Evolutionary conservation across 2,329 filamentous ascomycete genomes (phyloP), one percentile per base, ranked within the genome.

Genomic region (Colletotrichum sublineola): DNA sequence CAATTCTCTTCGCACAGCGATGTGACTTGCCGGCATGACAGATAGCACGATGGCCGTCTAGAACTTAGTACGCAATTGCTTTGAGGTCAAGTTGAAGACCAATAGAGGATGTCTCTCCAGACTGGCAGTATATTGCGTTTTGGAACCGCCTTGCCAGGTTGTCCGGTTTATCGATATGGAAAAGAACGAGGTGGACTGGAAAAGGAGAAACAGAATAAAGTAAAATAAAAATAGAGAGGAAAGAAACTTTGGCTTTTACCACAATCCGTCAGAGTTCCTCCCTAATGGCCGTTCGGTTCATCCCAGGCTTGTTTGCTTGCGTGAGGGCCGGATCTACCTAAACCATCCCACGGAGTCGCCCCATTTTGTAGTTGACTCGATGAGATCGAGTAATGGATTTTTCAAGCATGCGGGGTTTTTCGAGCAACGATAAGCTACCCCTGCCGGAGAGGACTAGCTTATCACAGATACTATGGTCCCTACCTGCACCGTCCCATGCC

Each of bases 311-410:
- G 14, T 33, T 11, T 38, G 5, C 8, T 33, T n/a, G 44, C 18
- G 42, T 44, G 44, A 53, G 53, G 52, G 53, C 42, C 4, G 14
- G 56, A 29, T 48, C 68, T 31, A 31, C 42, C 62, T 44, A 48
- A 42, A 62, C 33, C 56, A 42, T 66, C 61, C 62, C 60, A 50
- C 42, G 20, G 20, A 60, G n/a, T 44, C 52, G 44, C 55, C n/a
- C 52, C 29, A 48, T 62, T 70, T 60, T 44, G 67, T 48, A 36
- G 67, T 76, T 76, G 74, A 77, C 75, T 76, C 75, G 73, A 77
- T 77, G 66, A 66, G 62, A 76, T 77, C 73, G 75, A 77, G 75
- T 77, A 77, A 76, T 74, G 76, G 75, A 85, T 53, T 66, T 74
- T 67, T 38, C 33, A 46, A 57, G 68, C 64, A 68, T 69, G 73